Evolutionary conservation across 2,329 filamentous ascomycete genomes (phyloP), one percentile per base, ranked within the genome.

Genomic region (Cryphonectria japonica): DNA sequence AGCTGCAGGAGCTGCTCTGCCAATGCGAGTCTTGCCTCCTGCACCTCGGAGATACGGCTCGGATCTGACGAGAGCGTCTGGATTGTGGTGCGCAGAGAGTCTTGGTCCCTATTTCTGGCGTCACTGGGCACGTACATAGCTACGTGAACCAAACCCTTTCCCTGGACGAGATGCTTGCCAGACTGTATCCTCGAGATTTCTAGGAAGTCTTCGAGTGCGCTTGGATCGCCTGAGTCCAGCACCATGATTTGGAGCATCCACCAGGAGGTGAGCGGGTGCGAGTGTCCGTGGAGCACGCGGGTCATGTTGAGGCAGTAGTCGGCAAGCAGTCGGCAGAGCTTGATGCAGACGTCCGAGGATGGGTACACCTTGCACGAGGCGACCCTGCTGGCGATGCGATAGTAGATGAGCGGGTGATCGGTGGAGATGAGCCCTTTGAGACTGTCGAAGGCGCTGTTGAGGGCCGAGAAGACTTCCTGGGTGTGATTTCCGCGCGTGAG

Each of bases 21-120:
- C 39, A 70, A 57, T 22, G 69, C 69, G 16, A 70, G 64, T 4
- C 69, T 70, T 29, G 26, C 61, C 50, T 70, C 69, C 7, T 70
- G 69, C 3, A 52, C 57, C 8, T 70, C 19, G 14, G 64, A 32
- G 19, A 70, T 16, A 1, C 46, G 34, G 14, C 39, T 43, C 0
- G 43, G 52, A 8, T 52, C 19, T 5, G 43, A 13, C n/a, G 64
- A 65, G 37, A 50, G 29, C 3, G 16, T n/a, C 14, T 14, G 4
- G 16, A 70, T 46, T 2, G 3, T 13, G 7, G 6, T 1, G 4
- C 69, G 69, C 26, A 70, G 43, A 29, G 57, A 16, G 8, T 50
- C 41, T 43, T 70, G 64, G 22, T 70, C 64, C 39, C 43, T 41
- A 19, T 60, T 64, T 26, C 69, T 60, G 11, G 64, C 69, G 4